These are phyloP conservation scores for Scheffersomyces titani DNA, from an alignment of 1,139 yeast species.

Conservation along the genomic window DNA sequence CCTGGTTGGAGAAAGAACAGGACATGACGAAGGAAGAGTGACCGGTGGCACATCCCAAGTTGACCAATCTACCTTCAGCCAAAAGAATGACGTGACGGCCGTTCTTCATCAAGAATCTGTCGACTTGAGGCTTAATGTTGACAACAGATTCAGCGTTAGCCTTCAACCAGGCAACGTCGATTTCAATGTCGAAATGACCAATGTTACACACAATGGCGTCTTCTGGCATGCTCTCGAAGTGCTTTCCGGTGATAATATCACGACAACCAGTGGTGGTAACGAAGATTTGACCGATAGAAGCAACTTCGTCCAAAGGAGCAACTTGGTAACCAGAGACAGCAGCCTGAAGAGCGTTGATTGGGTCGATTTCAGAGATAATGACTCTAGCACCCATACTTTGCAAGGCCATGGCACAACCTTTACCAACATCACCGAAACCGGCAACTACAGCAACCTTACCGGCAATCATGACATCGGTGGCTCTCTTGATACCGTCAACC, in stretches of 20 bases:
- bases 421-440: slow-evolving; percentile 99
- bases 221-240: slow-evolving; percentile 94
- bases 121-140: slow-evolving; percentile 99
- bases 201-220: slow-evolving; percentile 99
- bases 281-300: slow-evolving; percentile 91
- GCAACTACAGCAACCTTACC: slow-evolving; percentile 99
- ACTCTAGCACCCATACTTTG: slow-evolving; percentile 99
- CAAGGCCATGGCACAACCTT: slow-evolving; percentile 99
- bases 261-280: slow-evolving; percentile 99
- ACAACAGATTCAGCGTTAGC: slow-evolving; percentile 86
- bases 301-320: slow-evolving; percentile 93
- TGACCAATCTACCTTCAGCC: slow-evolving; percentile 99
- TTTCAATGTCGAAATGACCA: slow-evolving; percentile 99
- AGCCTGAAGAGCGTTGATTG: slow-evolving; percentile 99
- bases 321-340: slow-evolving; percentile 99
- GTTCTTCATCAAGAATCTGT: slow-evolving; percentile 86
- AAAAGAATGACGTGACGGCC: slow-evolving; percentile 96
- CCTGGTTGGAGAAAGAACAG: slow-evolving; percentile 99
- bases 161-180: slow-evolving; percentile 98
- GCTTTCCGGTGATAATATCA: slow-evolving; percentile 90
- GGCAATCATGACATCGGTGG: slow-evolving; percentile 99
- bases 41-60: slow-evolving; percentile 99
- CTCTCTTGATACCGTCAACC: slow-evolving; percentile 99
- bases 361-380: slow-evolving; percentile 95
- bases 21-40: slow-evolving; percentile 99